phyloP scores from a whole-genome alignment of 2,329 filamentous ascomycete genomes.

The Claviceps arundinis region DNA sequence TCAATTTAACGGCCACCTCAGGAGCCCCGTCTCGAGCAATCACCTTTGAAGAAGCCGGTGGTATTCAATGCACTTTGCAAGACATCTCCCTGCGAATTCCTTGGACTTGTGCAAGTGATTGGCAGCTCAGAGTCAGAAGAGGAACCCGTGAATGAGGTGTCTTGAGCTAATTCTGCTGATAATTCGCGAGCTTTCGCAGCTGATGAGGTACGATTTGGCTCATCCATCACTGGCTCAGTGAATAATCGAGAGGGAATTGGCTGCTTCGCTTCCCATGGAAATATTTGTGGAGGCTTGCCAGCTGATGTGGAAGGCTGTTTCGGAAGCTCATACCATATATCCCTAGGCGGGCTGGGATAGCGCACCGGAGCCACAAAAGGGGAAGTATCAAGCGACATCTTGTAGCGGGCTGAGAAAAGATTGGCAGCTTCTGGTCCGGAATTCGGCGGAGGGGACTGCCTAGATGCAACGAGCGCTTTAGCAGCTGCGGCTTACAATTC shows the following conservation, averaged over 20 bases:
- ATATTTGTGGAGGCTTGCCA: constrained; percentile 55
- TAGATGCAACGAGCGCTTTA: constrained; percentile 18
- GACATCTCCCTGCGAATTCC: neutral
- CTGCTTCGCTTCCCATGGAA: constrained; percentile 75
- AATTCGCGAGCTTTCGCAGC: constrained; percentile 7
- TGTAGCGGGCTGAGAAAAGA: constrained; percentile 66
- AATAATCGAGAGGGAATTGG: constrained; percentile 54
- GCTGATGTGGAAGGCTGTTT: constrained; percentile 41
- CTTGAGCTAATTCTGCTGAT: neutral
- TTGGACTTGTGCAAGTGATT: neutral
- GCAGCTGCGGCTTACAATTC: neutral
- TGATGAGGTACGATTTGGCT: constrained; percentile 13
- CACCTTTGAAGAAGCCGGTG: constrained; percentile 46
- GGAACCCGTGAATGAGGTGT: neutral
- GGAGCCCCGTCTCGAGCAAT: constrained; percentile 94
- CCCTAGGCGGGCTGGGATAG: constrained; percentile 71
- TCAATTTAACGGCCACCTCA: constrained; percentile 79
- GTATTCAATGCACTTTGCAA: neutral
- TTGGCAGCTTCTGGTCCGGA: constrained; percentile 77
- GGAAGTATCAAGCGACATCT: constrained; percentile 64
- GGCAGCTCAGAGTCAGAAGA: neutral
- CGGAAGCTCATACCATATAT: constrained; percentile 83
- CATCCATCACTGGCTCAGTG: constrained; percentile 6
- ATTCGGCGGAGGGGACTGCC: constrained; percentile 47
- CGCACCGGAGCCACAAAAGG: constrained; percentile 64